phyloP scores from a whole-genome alignment of 164 flowering plant species.

The Paratinospora sagittata region DNA sequence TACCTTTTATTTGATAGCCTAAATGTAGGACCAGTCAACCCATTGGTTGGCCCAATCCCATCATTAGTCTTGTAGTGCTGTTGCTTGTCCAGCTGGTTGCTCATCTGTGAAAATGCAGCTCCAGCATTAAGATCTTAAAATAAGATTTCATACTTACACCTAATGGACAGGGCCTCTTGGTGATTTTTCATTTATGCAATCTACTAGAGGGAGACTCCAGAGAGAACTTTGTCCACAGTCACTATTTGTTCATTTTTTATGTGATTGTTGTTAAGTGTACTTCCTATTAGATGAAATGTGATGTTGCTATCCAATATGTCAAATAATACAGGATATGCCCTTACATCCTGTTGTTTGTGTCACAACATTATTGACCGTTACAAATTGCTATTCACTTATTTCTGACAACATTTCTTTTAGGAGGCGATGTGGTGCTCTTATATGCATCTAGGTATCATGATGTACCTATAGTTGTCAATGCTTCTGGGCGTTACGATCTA shows the following conservation, averaged over 20 bases:
- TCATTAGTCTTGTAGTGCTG: no score
- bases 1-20: no score
- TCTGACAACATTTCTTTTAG: slow-evolving; percentile 30
- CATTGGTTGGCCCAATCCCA: no score
- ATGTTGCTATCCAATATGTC: not conserved
- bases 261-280: not conserved
- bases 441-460: slow-evolving; percentile 85
- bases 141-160: no score
- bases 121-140: no score
- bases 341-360: not conserved
- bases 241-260: not conserved
- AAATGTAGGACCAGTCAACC: no score
- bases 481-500: slow-evolving; percentile 77
- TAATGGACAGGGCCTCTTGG: no score
- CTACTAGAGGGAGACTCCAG: no score
- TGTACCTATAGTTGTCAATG: slow-evolving; percentile 50
- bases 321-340: not conserved
- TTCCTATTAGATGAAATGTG: not conserved
- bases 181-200: not conserved
- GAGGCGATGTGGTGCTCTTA: slow-evolving; percentile 74
- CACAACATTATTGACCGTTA: not conserved
- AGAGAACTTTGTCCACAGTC: no score
- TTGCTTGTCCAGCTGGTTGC: no score
- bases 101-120: no score
- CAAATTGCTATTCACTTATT: not conserved